phyloP scores from a whole-genome alignment of 1,284 basidiomycete genomes.

The Ustanciosporium gigantosporum region DNA sequence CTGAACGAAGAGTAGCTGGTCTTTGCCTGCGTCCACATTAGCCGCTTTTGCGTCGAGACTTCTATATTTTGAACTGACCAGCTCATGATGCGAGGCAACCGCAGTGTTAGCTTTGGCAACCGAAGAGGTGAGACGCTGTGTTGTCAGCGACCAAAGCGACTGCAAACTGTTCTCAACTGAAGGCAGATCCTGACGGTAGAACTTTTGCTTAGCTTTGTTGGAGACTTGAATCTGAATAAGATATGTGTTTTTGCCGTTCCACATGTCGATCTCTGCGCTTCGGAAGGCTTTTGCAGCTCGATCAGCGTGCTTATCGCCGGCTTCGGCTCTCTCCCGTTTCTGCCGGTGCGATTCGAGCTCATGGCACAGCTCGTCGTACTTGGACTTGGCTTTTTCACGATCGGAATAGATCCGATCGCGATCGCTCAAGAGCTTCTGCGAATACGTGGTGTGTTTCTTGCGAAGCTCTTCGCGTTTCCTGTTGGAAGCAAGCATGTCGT shows the following conservation, averaged over 20 bases:
- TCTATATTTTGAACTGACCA: conserved; percentile 10
- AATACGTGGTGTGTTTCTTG: conserved; percentile 34
- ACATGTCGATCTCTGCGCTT: conserved; percentile 40
- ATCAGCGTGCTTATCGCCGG: conserved; percentile 37
- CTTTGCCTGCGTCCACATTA: conserved; percentile 14
- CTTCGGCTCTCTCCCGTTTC: conserved; percentile 41
- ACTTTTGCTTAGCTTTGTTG: conserved; percentile 36
- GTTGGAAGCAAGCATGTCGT: conserved; percentile 14
- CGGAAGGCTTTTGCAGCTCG: conserved; percentile 36
- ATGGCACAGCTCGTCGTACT: conserved; percentile 46
- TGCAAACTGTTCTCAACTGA: conserved; percentile 34
- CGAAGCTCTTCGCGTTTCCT: conserved; percentile 31
- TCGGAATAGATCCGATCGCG: conserved; percentile 41
- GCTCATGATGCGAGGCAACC: conserved; percentile 19
- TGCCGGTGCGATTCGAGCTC: conserved; percentile 42
- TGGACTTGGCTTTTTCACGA: conserved; percentile 40
- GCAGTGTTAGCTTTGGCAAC: conserved; percentile 8
- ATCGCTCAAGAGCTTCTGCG: conserved; percentile 34
- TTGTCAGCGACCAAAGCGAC: conserved; percentile 38
- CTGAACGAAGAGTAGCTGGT: conserved; percentile 33
- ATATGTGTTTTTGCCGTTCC: conserved; percentile 46
- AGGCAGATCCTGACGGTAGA: conserved; percentile 36
- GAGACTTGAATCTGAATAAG: conserved; percentile 37
- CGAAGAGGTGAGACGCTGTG: conserved; percentile 9
- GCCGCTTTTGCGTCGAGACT: conserved; percentile 10